phyloP scores from a whole-genome alignment of 2,329 filamentous ascomycete genomes.

The Alternaria sp. region DNA sequence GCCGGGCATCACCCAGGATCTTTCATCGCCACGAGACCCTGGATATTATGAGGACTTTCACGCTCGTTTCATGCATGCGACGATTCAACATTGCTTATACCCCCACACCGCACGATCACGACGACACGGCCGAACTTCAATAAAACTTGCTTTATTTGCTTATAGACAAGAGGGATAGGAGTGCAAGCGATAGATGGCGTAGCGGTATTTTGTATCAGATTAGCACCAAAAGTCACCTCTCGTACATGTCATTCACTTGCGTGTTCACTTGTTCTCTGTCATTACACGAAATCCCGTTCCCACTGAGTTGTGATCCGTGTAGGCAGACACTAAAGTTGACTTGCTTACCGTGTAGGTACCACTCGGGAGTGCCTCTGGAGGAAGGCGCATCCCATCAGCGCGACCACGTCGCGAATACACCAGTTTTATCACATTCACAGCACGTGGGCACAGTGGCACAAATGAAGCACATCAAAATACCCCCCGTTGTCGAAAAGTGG shows the following conservation, averaged over 20 bases:
- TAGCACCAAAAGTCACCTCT: background rate
- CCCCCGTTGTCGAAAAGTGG: background rate
- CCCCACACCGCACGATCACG: slow-evolving; percentile 7
- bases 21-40: background rate
- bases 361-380: background rate
- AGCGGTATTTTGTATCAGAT: background rate
- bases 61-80: background rate
- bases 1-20: background rate
- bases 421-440: background rate
- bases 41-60: background rate
- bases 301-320: background rate
- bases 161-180: slow-evolving; percentile 1
- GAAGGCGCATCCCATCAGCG: background rate
- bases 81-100: slow-evolving; percentile 13
- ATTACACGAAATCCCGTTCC: background rate
- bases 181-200: background rate
- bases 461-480: background rate
- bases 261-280: background rate
- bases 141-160: background rate
- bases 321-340: background rate
- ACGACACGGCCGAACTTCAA: slow-evolving; percentile 6
- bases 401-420: background rate
- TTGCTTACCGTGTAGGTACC: background rate
- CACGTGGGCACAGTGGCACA: slow-evolving; percentile 4
- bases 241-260: no score